phyloP scores from a whole-genome alignment of 2,329 filamentous ascomycete species.

The Phyllosticta paracitricarpa region DNA sequence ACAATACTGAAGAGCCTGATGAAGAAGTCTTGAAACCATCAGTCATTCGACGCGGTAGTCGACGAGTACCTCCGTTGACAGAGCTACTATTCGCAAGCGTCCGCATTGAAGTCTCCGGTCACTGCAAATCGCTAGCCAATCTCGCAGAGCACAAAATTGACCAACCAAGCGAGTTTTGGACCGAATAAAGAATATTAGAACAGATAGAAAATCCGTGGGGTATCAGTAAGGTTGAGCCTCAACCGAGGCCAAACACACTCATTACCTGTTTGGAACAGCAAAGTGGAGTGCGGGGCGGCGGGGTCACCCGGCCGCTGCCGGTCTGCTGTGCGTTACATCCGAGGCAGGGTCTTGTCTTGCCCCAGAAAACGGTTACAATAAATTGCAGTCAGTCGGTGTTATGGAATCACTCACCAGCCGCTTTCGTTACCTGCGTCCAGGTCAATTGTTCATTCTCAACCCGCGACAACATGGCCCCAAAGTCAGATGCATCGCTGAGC shows the following conservation, averaged over 20 bases:
- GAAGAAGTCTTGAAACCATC: too few relatives aligned
- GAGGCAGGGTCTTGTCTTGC: neutral
- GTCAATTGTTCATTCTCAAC: neutral
- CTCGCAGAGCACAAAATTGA: too few relatives aligned
- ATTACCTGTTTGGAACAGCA: neutral
- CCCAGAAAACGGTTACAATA: neutral
- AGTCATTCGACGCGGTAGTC: too few relatives aligned
- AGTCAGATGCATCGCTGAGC: neutral
- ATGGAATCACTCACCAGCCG: neutral
- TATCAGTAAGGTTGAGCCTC: neutral
- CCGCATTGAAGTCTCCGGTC: too few relatives aligned
- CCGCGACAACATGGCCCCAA: neutral
- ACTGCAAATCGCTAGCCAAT: too few relatives aligned
- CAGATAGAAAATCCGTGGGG: too few relatives aligned
- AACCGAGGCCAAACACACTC: neutral
- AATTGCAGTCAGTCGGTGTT: neutral
- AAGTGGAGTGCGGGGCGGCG: neutral
- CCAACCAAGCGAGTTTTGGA: too few relatives aligned
- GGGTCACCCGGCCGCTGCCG: neutral
- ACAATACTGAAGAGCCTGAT: too few relatives aligned
- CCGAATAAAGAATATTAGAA: too few relatives aligned
- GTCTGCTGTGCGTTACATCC: neutral
- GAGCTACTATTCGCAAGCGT: too few relatives aligned
- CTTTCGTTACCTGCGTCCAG: neutral
- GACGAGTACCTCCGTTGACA: too few relatives aligned